These are phyloP conservation scores for Teunomyces pallodes DNA, from an alignment of 805 yeast genomes.

Conservation along the genomic window DNA sequence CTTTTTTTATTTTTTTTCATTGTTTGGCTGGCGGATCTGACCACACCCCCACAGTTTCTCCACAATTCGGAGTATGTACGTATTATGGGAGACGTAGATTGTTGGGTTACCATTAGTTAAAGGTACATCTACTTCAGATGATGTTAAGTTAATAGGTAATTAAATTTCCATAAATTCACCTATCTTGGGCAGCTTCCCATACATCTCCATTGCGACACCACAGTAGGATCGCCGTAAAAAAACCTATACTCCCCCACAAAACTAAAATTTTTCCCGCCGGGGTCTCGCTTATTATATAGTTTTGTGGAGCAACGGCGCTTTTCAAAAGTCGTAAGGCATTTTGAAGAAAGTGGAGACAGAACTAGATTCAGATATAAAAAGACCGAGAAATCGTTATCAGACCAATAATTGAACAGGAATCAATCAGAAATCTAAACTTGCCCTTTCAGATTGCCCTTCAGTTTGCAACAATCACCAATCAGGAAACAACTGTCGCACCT, in stretches of 20 bases:
- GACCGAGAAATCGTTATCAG: slow-evolving; percentile 15
- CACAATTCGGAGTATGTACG: background rate
- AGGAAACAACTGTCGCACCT: too few species aligned
- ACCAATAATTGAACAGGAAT: slow-evolving; percentile 19
- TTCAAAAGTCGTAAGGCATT: slow-evolving; percentile 7
- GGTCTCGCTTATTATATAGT: background rate
- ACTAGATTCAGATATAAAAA: background rate
- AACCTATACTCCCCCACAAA: background rate
- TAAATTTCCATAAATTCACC: too few species aligned
- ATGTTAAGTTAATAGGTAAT: too few species aligned
- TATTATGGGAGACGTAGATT: background rate
- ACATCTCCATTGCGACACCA: background rate
- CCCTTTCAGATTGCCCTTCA: background rate
- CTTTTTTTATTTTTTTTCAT: background rate
- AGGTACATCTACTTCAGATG: background rate
- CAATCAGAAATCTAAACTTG: background rate
- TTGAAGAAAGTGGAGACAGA: slow-evolving; percentile 1
- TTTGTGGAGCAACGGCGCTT: slow-evolving; percentile 4
- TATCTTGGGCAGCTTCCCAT: too few species aligned
- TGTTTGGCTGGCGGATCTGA: background rate
- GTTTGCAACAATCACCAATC: background rate
- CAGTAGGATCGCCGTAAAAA: background rate
- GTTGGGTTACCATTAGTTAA: background rate
- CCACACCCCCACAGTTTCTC: background rate
- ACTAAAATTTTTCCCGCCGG: background rate